Evolutionary conservation across 345 rosid genomes (phyloP), one percentile per base, ranked within the genome.

Genomic region (Durio zibethinus): DNA sequence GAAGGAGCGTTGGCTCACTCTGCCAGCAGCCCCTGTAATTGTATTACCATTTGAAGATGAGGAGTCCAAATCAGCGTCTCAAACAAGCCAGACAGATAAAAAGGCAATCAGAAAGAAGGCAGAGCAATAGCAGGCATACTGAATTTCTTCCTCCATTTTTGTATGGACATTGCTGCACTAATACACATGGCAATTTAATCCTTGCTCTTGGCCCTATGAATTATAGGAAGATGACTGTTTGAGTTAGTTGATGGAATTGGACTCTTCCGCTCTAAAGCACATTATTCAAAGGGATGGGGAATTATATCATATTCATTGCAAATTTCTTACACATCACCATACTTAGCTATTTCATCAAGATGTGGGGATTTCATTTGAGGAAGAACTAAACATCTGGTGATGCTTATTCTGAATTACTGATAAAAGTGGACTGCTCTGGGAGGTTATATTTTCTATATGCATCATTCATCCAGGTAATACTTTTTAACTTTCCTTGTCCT

Each of bases 1-100:
- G 71, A 89, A 83, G 85, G 98, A 95, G 74, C 96, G 98, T 12
- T 95, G 99, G 98, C 86, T 87, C 53, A 92, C 89, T 31, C 80
- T 95, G 77, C 98, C 97, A 62, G 98, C 98, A 2, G 86, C 97
- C 25, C 93, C 94, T 5, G 98, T 95, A 14, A 78, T 85, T 20
- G 99, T 93, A 15, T 85, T 93, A 80, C 99, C 98, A 4, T 86
- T 78, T 72, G 90, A 87, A 75, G 83, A 68, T 63, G 81, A 84
- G 8, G 92, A 84, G 29, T 82, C 90, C 11, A 77, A 74, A 59
- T 65, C 89, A 43, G 65, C 77, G 61, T 77, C 73, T 21, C 83
- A 86, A 83, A 85, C 82, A 48, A 79, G 56, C 74, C 78, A 84
- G 79, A 70, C 77, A 25, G 73, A 80, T 64, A 86, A 79, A 33